Evolutionary conservation across 805 yeast species (phyloP).

Genomic region (Metschnikowia vanudenii): DNA sequence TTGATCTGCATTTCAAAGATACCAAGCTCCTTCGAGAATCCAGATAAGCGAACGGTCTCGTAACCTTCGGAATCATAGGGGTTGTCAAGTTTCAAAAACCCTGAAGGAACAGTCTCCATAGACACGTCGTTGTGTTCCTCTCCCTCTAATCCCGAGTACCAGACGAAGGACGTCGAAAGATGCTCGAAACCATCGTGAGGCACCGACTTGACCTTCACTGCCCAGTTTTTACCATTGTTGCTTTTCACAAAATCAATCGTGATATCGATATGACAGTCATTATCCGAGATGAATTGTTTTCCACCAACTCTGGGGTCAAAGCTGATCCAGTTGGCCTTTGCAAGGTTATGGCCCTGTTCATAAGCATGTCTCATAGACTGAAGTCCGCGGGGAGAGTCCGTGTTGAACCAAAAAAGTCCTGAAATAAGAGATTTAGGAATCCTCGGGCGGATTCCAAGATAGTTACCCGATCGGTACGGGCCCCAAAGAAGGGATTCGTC

Average conservation of each 20-base stretch:
- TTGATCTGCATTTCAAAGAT: slow-evolving; percentile 59
- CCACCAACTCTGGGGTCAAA: slow-evolving; percentile 93
- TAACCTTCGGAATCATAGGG: slow-evolving; percentile 27
- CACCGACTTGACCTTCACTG: slow-evolving; percentile 61
- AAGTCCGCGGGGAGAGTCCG: slow-evolving; percentile 54
- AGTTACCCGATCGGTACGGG: slow-evolving; percentile 84
- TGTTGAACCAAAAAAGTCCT: slow-evolving; percentile 88
- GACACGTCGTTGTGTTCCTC: slow-evolving; percentile 23
- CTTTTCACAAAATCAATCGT: slow-evolving; percentile 76
- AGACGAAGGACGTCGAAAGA: slow-evolving; percentile 62
- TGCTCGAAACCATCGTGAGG: slow-evolving; percentile 52
- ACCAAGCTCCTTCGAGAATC: slow-evolving; percentile 62
- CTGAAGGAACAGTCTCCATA: slow-evolving; percentile 15
- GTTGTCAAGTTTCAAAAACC: slow-evolving; percentile 29
- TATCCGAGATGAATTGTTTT: slow-evolving; percentile 67
- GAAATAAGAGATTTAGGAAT: slow-evolving; percentile 70
- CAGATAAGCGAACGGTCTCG: slow-evolving; percentile 43
- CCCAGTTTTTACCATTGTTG: slow-evolving; percentile 76
- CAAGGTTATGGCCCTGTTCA: slow-evolving; percentile 68
- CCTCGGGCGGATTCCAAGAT: slow-evolving; percentile 82
- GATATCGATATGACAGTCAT: slow-evolving; percentile 58
- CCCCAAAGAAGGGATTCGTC: slow-evolving; percentile 64
- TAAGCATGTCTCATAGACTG: slow-evolving; percentile 67
- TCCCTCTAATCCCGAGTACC: slow-evolving; percentile 73
- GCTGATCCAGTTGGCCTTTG: slow-evolving; percentile 77